Evolutionary conservation across 2,329 filamentous ascomycete genomes (phyloP), one percentile per base, ranked within the genome.

Genomic region (Teratosphaeria gauchensis): DNA sequence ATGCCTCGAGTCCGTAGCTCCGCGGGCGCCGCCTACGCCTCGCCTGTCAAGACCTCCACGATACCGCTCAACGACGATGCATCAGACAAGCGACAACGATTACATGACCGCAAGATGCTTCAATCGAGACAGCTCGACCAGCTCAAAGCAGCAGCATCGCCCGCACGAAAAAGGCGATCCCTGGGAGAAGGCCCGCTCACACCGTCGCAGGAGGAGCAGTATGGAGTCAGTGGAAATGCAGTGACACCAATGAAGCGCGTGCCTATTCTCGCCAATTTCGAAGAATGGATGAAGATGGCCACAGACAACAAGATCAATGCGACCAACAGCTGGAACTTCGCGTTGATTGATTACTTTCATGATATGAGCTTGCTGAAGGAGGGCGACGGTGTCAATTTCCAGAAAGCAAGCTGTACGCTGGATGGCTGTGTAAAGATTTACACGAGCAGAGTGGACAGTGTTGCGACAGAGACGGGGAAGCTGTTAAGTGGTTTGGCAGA

Each of bases 261-360:
- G 31, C 94, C 94, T 1, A 88, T 99, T 67, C 80, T 99, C 57
- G 94, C 94, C 69, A 99, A 99, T 75, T 99, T 97, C 68, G 94
- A 99, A 74, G 94, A 99, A 73, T 97, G 92, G 94, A 97, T 99
- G 91, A 99, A 97, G 81, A 95, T 99, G 91, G 94, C 94, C 1
- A 97, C 94, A 16, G 94, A 99, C 78, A 99, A 99, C 69, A 81
- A 80, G 72, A 99, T 99, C 80, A 99, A 97, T 72, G 92, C 94
- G 54, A 85, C 88, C 60, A 99, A 99, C 74, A 96, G 92, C 32
- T 99, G 94, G 94, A 97, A 97, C 74, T 97, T 99, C 76, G 94
- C 94, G n/a, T 83, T 99, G 19, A 99, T 99, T 71, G 94, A 99
- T 74, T 99, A 99, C 76, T 99, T 99, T 70, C 92, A 99, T 74